Conservation (phyloP, 1,139 yeast species). For the Geotrichum macrosporum region DNA sequence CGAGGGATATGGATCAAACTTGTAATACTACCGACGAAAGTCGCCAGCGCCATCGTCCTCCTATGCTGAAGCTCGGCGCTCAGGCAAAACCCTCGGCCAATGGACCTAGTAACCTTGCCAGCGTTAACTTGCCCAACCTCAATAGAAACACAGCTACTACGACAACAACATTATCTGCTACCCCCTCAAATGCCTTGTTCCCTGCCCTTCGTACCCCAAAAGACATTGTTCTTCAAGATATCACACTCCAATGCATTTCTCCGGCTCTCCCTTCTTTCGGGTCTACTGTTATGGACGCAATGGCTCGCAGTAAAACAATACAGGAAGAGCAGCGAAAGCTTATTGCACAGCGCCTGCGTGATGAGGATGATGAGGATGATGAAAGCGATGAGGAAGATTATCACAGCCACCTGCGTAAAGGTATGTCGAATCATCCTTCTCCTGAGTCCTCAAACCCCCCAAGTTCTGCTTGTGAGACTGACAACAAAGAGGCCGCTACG, state of each 20-base stretch:
- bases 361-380: slow-evolving; percentile 5
- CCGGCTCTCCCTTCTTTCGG: slow-evolving; percentile 39
- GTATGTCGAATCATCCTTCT: slow-evolving; percentile 4
- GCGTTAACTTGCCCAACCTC: slow-evolving; percentile 11
- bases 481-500: no score
- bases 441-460: slow-evolving; percentile 6
- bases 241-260: slow-evolving; percentile 41
- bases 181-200: slow-evolving; percentile 16
- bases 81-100: slow-evolving; percentile 5
- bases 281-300: slow-evolving; percentile 18
- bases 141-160: slow-evolving; percentile 16
- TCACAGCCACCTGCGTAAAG: slow-evolving; percentile 4
- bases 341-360: slow-evolving; percentile 32
- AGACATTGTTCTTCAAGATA: slow-evolving; percentile 35
- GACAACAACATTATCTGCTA: slow-evolving; percentile 14
- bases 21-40: neutral
- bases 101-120: neutral
- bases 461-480: no score
- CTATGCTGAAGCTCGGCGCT: slow-evolving; percentile 20
- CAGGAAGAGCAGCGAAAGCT: slow-evolving; percentile 37
- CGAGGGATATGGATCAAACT: neutral
- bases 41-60: slow-evolving; percentile 21
- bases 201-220: slow-evolving; percentile 33
- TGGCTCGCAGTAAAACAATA: slow-evolving; percentile 27
- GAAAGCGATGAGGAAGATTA: slow-evolving; percentile 11